A percentile compares a stretch with the other conserved stretches of the same genome.
Evolutionary conservation across 306 rosid genomes (phyloP).

Genomic region (Castanospermum australe): DNA sequence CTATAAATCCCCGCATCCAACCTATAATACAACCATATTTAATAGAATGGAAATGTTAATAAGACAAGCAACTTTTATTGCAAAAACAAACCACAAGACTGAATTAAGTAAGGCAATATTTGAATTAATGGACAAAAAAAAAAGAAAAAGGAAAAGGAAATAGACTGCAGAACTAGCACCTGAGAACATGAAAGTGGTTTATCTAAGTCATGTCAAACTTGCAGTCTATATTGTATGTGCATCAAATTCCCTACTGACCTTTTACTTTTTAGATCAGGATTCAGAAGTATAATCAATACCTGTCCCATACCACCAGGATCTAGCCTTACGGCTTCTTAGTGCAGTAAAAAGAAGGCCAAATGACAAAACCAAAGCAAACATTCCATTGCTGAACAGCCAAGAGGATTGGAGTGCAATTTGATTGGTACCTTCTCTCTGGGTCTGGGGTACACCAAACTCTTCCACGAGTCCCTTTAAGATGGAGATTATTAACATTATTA

Average conservation of each 20-base stretch:
- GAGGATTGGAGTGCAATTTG: constrained; percentile 53
- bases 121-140: neutral
- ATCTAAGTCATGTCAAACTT: neutral
- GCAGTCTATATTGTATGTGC: neutral
- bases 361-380: constrained; percentile 83
- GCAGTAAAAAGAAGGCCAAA: constrained; percentile 83
- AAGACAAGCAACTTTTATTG: neutral
- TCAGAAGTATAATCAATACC: constrained; percentile 39
- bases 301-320: constrained; percentile 88
- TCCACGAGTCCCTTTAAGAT: constrained; percentile 73
- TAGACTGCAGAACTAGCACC: neutral
- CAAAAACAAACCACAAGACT: neutral
- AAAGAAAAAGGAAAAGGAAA: too few relatives aligned
- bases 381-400: constrained; percentile 88
- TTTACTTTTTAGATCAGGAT: neutral
- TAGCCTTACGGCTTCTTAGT: constrained; percentile 74
- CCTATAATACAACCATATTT: constrained; percentile 31
- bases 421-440: constrained; percentile 47
- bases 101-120: neutral
- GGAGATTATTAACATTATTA: neutral
- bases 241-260: neutral
- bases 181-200: neutral
- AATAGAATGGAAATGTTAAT: neutral
- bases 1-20: constrained; percentile 60
- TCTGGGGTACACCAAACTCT: constrained; percentile 63